Evolutionary conservation across 2,329 filamentous ascomycete genomes (phyloP).

Genomic region (Diaporthe aspalathi): DNA sequence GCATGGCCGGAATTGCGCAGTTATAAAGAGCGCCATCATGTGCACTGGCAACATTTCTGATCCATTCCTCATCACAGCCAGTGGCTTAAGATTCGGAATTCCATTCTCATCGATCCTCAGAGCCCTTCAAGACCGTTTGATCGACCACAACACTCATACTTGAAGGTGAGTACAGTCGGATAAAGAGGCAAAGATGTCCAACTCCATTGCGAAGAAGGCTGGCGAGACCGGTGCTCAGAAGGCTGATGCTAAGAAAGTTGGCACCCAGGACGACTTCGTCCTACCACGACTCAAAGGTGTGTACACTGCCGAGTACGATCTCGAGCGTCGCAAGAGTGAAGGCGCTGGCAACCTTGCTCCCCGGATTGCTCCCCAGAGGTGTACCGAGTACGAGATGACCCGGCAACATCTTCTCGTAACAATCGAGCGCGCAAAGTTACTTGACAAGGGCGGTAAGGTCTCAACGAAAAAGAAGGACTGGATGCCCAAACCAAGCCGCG

Average conservation of each 20-base stretch:
- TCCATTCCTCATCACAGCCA: neutral
- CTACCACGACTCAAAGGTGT: neutral
- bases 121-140: neutral
- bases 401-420: no score
- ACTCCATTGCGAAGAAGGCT: neutral
- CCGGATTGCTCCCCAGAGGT: no score
- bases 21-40: neutral
- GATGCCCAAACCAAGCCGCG: neutral
- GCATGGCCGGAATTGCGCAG: no score
- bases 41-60: no score
- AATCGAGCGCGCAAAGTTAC: neutral
- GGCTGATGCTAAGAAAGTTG: no score
- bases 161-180: neutral
- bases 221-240: no score
- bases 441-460: neutral
- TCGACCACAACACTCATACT: neutral
- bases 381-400: neutral
- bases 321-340: neutral
- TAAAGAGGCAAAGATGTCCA: slow-evolving; percentile 3
- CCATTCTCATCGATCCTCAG: no score
- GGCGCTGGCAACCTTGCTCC: neutral
- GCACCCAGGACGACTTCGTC: neutral
- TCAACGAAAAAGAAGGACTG: neutral
- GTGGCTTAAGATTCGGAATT: neutral
- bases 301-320: slow-evolving; percentile 1